Conservation (phyloP, 768 basidiomycete species). For the Suillus occidentalis region DNA sequence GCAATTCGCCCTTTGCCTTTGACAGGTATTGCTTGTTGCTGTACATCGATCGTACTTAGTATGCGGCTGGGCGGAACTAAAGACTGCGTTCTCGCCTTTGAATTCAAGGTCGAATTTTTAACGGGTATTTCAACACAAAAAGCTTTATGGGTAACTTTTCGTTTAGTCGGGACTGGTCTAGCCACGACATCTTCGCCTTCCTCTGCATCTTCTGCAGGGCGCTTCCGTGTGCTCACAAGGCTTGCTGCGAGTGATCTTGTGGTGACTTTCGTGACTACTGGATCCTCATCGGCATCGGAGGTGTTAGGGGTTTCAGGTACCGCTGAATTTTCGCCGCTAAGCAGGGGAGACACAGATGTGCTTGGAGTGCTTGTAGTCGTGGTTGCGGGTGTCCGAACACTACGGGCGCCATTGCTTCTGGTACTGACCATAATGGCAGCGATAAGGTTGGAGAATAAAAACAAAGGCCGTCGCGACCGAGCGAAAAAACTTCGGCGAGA, state of each 20-base stretch:
- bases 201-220: constrained; percentile 36
- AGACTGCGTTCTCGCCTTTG: constrained; percentile 24
- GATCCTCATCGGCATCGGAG: constrained; percentile 36
- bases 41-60: constrained; percentile 16
- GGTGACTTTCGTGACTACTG: constrained; percentile 2
- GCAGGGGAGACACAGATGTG: constrained; percentile 48
- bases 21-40: constrained; percentile 16
- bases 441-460: constrained; percentile 3
- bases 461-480: constrained; percentile 13
- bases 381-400: constrained; percentile 22
- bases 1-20: constrained; percentile 28
- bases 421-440: constrained; percentile 22
- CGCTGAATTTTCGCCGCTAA: constrained; percentile 48
- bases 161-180: constrained; percentile 27
- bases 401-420: constrained; percentile 18
- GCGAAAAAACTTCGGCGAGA: constrained; percentile 16
- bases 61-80: constrained; percentile 9
- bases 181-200: constrained; percentile 16
- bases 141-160: constrained; percentile 33
- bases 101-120: constrained; percentile 10
- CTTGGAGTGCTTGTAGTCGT: constrained; percentile 35
- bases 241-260: background rate
- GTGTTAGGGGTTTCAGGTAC: constrained; percentile 54
- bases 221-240: constrained; percentile 26
- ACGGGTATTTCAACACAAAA: constrained; percentile 21